Evolutionary conservation across 176 grass and related monocot species (phyloP).

Genomic region (Dactylis glomerata): DNA sequence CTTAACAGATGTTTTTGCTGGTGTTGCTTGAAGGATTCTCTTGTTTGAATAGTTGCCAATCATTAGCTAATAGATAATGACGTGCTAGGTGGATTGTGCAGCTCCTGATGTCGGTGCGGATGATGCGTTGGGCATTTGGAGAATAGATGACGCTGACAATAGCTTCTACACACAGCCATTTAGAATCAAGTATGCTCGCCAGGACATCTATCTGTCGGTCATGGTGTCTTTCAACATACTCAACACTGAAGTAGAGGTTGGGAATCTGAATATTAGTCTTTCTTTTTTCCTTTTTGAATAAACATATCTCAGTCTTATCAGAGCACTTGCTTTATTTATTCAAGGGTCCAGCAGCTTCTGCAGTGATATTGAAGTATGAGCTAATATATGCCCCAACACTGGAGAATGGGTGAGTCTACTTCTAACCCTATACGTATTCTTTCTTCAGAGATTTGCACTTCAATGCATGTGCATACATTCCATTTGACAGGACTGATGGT

Average conservation of each 20-base stretch:
- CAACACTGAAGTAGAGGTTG: conserved; percentile 76
- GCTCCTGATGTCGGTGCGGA: conserved; percentile 69
- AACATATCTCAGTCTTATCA: conserved; percentile 23
- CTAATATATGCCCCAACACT: conserved; percentile 80
- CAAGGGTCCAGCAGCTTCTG: conserved; percentile 64
- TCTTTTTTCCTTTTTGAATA: conserved; percentile 16
- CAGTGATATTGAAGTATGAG: conserved; percentile 94
- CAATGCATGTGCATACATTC: neutral
- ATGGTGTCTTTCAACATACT: conserved; percentile 97
- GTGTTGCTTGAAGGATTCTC: neutral
- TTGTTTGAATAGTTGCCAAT: conserved; percentile 19
- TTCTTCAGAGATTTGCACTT: conserved; percentile 5
- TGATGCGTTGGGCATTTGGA: conserved; percentile 84
- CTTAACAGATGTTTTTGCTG: neutral
- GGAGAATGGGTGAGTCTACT: conserved; percentile 64
- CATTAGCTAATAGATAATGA: conserved; percentile 88
- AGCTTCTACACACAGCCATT: conserved; percentile 97
- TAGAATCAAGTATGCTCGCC: conserved; percentile 92
- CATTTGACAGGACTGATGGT: conserved; percentile 17
- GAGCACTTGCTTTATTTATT: conserved; percentile 38
- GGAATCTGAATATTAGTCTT: conserved; percentile 3
- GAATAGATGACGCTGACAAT: conserved; percentile 87
- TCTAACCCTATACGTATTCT: neutral
- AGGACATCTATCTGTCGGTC: conserved; percentile 87
- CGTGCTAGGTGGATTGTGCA: conserved; percentile 92